A percentile compares a stretch with the other conserved stretches of the same genome.
These are phyloP conservation scores for Melampsora americana DNA, from an alignment of 1,284 basidiomycete species.

Conservation along the genomic window DNA sequence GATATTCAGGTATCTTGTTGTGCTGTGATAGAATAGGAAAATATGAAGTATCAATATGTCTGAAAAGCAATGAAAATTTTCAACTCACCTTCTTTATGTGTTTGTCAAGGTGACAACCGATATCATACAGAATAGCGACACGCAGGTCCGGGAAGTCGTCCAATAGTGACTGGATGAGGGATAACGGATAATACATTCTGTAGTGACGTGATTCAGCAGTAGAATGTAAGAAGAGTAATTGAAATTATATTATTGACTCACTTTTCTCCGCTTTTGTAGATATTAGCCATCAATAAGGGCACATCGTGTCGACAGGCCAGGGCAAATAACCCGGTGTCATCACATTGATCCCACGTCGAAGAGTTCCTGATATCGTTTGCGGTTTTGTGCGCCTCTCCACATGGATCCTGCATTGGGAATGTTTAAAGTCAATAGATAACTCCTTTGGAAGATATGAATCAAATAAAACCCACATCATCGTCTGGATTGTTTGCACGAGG, in stretches of 20 bases:
- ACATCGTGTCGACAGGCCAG: slow-evolving; percentile 19
- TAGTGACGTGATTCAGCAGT: background rate
- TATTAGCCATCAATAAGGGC: background rate
- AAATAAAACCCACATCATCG: background rate
- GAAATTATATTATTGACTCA: background rate
- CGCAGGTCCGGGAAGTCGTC: background rate
- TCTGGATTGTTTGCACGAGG: too few species aligned
- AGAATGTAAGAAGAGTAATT: background rate
- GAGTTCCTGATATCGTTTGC: background rate
- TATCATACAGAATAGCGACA: slow-evolving; percentile 2
- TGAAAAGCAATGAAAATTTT: background rate
- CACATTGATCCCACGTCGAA: background rate
- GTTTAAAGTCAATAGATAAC: background rate
- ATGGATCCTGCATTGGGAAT: background rate
- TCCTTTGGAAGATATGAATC: background rate
- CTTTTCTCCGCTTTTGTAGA: slow-evolving; percentile 6
- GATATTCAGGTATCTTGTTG: background rate
- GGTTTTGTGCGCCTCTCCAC: slow-evolving; percentile 11
- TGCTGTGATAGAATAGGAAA: background rate
- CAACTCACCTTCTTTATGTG: slow-evolving; percentile 19
- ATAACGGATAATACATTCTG: slow-evolving; percentile 12
- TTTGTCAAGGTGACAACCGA: slow-evolving; percentile 17
- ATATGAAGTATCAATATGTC: background rate
- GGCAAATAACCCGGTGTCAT: too few species aligned
- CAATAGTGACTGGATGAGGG: too few species aligned